Conservation (phyloP, 768 basidiomycete species). For the Leccinum imitatum region DNA sequence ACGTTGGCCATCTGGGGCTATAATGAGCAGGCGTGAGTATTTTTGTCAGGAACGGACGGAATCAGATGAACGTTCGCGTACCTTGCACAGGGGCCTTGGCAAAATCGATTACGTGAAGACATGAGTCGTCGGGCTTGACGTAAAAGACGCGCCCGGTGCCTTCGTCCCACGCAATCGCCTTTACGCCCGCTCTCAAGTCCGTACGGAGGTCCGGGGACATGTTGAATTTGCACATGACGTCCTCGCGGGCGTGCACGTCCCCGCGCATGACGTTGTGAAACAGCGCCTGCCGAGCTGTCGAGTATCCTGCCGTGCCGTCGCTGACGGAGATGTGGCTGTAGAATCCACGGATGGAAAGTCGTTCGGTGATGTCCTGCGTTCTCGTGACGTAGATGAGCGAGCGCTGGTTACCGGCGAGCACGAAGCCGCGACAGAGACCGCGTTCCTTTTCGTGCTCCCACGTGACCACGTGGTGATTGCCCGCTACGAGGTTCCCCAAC, state of each 20-base stretch:
- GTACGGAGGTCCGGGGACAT: constrained; percentile 17
- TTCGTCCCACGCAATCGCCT: constrained; percentile 67
- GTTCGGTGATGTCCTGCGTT: constrained; percentile 26
- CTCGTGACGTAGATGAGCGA: constrained; percentile 32
- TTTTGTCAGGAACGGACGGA: neutral
- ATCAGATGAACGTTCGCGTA: constrained; percentile 6
- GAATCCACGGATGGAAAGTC: constrained; percentile 29
- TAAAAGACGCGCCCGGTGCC: constrained; percentile 58
- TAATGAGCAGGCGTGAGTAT: neutral
- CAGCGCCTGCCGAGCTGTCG: constrained; percentile 17
- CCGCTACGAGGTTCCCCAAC: constrained; percentile 26
- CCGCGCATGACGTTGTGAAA: constrained; percentile 26
- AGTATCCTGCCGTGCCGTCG: constrained; percentile 30
- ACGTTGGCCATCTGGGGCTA: constrained; percentile 34
- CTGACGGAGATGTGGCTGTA: constrained; percentile 39
- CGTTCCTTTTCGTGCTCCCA: constrained; percentile 27
- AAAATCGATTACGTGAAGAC: constrained; percentile 51
- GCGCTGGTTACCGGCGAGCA: constrained; percentile 33
- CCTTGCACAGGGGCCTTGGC: constrained; percentile 37
- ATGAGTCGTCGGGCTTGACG: constrained; percentile 39
- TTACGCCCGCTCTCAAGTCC: constrained; percentile 34
- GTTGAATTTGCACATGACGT: constrained; percentile 28
- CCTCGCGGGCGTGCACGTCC: constrained; percentile 14
- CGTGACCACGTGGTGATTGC: constrained; percentile 27
- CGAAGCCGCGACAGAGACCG: constrained; percentile 28